These are phyloP conservation scores for Entomortierella chlamydospora DNA, from an alignment of 192 early-diverging fungal genomes.

Conservation along the genomic window DNA sequence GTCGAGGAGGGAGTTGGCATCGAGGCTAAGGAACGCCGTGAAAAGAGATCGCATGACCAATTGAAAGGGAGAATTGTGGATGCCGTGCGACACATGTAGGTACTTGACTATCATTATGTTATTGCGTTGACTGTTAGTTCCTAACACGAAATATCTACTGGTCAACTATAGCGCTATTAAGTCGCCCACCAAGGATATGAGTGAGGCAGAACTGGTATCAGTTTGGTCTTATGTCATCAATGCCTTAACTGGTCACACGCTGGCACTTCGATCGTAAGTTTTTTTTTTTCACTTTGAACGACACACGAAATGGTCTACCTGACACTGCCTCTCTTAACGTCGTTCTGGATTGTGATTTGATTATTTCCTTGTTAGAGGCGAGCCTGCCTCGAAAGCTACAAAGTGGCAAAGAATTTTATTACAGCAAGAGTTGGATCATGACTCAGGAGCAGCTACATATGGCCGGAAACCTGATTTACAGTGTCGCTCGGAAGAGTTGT, in stretches of 20 bases:
- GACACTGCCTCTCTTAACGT: neutral
- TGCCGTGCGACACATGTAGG: constrained; percentile 11
- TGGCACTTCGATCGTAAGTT: constrained; percentile 10
- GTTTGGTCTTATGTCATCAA: constrained; percentile 11
- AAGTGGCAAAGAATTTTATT: too few species aligned
- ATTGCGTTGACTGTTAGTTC: neutral
- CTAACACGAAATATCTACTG: neutral
- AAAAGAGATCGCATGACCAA: neutral
- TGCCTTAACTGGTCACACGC: constrained; percentile 7
- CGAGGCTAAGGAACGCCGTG: neutral
- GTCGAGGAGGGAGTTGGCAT: neutral
- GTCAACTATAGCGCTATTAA: neutral
- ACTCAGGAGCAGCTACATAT: too few species aligned
- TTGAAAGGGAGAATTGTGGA: constrained; percentile 4
- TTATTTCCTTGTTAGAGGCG: neutral
- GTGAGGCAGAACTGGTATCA: constrained; percentile 1
- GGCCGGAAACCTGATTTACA: too few species aligned
- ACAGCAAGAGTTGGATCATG: too few species aligned
- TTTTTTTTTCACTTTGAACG: neutral
- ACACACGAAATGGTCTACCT: too few species aligned
- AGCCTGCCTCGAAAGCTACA: neutral
- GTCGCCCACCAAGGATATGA: constrained; percentile 1
- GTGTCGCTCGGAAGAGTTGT: too few species aligned
- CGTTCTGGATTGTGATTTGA: neutral
- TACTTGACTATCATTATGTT: neutral